phyloP scores from a whole-genome alignment of 495 filamentous ascomycete species.

The Viridothelium virens region DNA sequence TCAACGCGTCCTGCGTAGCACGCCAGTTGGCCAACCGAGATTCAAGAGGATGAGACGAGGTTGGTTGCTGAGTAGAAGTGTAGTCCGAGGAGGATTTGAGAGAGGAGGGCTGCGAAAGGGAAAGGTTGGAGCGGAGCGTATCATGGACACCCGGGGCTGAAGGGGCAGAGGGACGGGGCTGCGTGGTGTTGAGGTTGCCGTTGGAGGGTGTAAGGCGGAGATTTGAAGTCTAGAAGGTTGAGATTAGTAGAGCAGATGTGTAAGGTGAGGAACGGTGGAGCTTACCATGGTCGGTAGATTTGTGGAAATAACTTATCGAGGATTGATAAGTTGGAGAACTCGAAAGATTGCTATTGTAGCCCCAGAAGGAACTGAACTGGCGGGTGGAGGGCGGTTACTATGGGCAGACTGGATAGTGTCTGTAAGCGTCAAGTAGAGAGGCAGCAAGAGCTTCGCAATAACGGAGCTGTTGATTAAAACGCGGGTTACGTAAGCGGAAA shows the following conservation, averaged over 20 bases:
- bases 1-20: conserved; percentile 72
- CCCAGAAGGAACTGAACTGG: too few relatives aligned
- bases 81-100: conserved; percentile 24
- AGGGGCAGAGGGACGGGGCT: conserved; percentile 53
- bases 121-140: conserved; percentile 72
- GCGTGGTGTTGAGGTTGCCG: conserved; percentile 43
- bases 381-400: not conserved
- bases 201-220: conserved; percentile 76
- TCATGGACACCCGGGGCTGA: conserved; percentile 89
- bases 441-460: conserved; percentile 12
- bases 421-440: not conserved
- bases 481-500: not conserved
- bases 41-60: conserved; percentile 84
- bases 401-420: conserved; percentile 8
- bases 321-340: too few relatives aligned
- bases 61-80: conserved; percentile 31
- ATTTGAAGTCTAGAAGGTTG: conserved; percentile 32
- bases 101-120: conserved; percentile 42
- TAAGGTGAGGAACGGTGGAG: conserved; percentile 3
- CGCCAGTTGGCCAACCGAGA: conserved; percentile 76
- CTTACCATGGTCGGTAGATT: conserved; percentile 7
- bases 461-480: conserved; percentile 5
- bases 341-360: too few relatives aligned
- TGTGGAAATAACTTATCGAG: not conserved
- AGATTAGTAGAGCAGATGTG: not conserved